Percentiles rank a stretch among this genome's conserved stretches.
These are phyloP conservation scores for Scalesia atractyloides DNA, from an alignment of 129 eudicot species.

Conservation along the genomic window DNA sequence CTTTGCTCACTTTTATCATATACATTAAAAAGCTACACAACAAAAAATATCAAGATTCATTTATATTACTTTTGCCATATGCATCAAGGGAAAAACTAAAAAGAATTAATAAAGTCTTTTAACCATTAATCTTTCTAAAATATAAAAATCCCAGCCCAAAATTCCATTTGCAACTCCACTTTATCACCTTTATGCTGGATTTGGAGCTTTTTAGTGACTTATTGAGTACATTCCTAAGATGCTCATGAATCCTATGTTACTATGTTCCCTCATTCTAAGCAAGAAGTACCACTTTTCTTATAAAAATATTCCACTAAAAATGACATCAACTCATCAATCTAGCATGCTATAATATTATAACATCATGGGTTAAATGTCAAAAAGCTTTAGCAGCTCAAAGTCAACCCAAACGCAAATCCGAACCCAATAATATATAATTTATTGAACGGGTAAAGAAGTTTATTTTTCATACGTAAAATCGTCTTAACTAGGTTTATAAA, in stretches of 20 bases:
- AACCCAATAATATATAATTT: background rate
- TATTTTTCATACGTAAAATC: no score
- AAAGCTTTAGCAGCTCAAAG: background rate
- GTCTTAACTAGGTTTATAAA: no score
- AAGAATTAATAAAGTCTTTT: background rate
- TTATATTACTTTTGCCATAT: no score
- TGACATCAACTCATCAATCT: conserved; percentile 4
- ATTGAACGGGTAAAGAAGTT: no score
- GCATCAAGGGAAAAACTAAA: background rate
- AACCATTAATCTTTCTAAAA: conserved; percentile 11
- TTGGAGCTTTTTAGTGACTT: conserved; percentile 25
- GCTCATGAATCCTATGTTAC: conserved; percentile 26
- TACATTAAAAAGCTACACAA: no score
- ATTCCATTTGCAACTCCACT: conserved; percentile 36
- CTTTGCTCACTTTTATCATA: conserved; percentile 9
- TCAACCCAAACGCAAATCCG: background rate
- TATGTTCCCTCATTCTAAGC: conserved; percentile 32
- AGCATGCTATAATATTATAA: conserved; percentile 22
- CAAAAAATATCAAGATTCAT: no score
- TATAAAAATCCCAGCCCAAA: conserved; percentile 34
- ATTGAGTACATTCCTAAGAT: conserved; percentile 22
- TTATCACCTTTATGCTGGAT: conserved; percentile 39
- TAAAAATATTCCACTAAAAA: conserved; percentile 24
- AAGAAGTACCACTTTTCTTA: conserved; percentile 19
- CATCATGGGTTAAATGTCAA: conserved; percentile 20